phyloP scores from a whole-genome alignment of 2,329 filamentous ascomycete genomes.

The Escovopsis sp. region DNA sequence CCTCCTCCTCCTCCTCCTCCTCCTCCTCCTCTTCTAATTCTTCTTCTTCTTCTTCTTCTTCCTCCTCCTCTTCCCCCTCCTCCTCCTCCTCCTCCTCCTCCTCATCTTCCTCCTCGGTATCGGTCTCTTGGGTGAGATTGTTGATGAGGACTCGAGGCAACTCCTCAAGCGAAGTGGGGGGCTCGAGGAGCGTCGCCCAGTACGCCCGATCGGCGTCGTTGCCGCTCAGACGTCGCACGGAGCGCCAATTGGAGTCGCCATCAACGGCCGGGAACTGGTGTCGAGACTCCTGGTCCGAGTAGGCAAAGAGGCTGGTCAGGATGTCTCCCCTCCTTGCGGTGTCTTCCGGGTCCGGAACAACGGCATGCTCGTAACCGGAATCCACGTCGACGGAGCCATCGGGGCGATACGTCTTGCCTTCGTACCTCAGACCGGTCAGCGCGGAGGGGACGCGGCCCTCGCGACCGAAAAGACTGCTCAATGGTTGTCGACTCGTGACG shows the following conservation, averaged over 20 bases:
- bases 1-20: not conserved
- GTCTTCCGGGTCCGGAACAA: conserved; percentile 47
- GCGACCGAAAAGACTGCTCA: conserved; percentile 61
- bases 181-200: conserved; percentile 29
- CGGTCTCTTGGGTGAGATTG: conserved; percentile 14
- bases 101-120: conserved; percentile 13
- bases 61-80: conserved; percentile 13
- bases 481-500: conserved; percentile 57
- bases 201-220: conserved; percentile 24
- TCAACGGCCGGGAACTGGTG: conserved; percentile 17
- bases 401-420: conserved; percentile 50
- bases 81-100: conserved; percentile 13
- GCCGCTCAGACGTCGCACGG: conserved; percentile 16
- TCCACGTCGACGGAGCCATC: conserved; percentile 52
- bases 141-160: conserved; percentile 25
- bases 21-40: conserved; percentile 13
- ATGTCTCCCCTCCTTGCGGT: conserved; percentile 46
- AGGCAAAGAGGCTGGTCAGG: conserved; percentile 37
- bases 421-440: conserved; percentile 39
- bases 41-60: conserved; percentile 12
- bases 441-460: conserved; percentile 53
- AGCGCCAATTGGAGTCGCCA: conserved; percentile 22
- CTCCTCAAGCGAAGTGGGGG: conserved; percentile 29
- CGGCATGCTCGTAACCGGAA: conserved; percentile 40
- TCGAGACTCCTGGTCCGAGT: conserved; percentile 15